Evolutionary conservation across 2,329 filamentous ascomycete species (phyloP).

Genomic region (Verticillium tricorpus): DNA sequence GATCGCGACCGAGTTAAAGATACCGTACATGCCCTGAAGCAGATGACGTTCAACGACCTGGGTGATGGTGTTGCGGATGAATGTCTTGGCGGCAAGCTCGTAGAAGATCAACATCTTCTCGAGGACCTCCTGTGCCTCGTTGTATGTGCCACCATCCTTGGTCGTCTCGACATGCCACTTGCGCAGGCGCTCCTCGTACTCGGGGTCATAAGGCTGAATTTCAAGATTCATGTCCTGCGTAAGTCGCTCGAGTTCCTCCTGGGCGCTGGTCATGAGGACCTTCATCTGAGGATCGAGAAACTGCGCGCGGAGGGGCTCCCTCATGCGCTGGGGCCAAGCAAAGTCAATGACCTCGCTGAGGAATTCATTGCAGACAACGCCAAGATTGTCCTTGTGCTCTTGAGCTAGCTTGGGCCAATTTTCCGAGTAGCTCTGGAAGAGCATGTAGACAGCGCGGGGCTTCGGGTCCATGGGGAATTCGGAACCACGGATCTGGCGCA

Average conservation of each 20-base stretch:
- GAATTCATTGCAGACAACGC: conserved; percentile 51
- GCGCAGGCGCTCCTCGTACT: conserved; percentile 46
- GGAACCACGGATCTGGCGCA: conserved; percentile 46
- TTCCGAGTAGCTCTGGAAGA: conserved; percentile 49
- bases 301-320: conserved; percentile 41
- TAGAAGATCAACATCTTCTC: conserved; percentile 55
- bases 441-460: conserved; percentile 47
- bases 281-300: conserved; percentile 46
- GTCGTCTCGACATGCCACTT: conserved; percentile 39
- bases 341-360: conserved; percentile 46
- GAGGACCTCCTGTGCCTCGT: conserved; percentile 47
- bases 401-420: conserved; percentile 48
- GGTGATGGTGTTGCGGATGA: conserved; percentile 48
- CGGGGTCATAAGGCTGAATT: conserved; percentile 48
- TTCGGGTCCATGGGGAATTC: conserved; percentile 50
- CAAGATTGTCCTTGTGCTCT: conserved; percentile 50
- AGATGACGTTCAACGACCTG: conserved; percentile 48
- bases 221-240: conserved; percentile 48
- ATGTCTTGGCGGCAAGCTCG: conserved; percentile 46
- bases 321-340: conserved; percentile 47
- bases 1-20: conserved; percentile 50
- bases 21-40: conserved; percentile 44
- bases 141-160: conserved; percentile 40
- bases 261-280: conserved; percentile 39
- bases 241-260: conserved; percentile 39